These are phyloP conservation scores for Entomortierella parvispora DNA, from an alignment of 192 early-diverging fungal genomes.

Conservation along the genomic window DNA sequence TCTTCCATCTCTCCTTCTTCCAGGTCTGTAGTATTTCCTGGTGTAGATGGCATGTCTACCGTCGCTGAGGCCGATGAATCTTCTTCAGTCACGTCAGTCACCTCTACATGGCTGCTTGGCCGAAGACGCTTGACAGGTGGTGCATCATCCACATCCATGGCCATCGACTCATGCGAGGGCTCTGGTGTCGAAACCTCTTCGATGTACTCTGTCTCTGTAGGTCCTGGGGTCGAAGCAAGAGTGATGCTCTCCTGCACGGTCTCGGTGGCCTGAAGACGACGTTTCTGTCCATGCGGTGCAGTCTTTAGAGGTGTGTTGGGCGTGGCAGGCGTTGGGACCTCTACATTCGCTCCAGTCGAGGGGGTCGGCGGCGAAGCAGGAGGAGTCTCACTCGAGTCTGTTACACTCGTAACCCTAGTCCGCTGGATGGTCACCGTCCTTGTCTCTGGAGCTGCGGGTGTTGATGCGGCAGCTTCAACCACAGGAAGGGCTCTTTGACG, in stretches of 20 bases:
- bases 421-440: slow-evolving; percentile 19
- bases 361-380: slow-evolving; percentile 5
- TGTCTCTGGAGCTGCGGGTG: slow-evolving; percentile 21
- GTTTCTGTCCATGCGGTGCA: slow-evolving; percentile 43
- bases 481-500: slow-evolving; percentile 38
- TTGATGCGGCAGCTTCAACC: background rate
- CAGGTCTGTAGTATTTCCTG: slow-evolving; percentile 20
- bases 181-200: slow-evolving; percentile 25
- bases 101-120: slow-evolving; percentile 30
- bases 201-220: slow-evolving; percentile 31
- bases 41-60: slow-evolving; percentile 12
- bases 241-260: slow-evolving; percentile 42
- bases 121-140: slow-evolving; percentile 40
- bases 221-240: slow-evolving; percentile 42
- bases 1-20: slow-evolving; percentile 39
- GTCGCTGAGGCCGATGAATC: background rate
- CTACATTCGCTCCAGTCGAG: background rate
- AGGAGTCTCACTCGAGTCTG: slow-evolving; percentile 13
- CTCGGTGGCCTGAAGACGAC: slow-evolving; percentile 41
- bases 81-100: slow-evolving; percentile 40
- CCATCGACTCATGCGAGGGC: slow-evolving; percentile 5
- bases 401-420: slow-evolving; percentile 3
- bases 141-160: slow-evolving; percentile 47
- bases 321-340: background rate
- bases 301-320: background rate